These are phyloP conservation scores for Potentilla sterilis DNA, from an alignment of 306 rosid species.

Conservation along the genomic window DNA sequence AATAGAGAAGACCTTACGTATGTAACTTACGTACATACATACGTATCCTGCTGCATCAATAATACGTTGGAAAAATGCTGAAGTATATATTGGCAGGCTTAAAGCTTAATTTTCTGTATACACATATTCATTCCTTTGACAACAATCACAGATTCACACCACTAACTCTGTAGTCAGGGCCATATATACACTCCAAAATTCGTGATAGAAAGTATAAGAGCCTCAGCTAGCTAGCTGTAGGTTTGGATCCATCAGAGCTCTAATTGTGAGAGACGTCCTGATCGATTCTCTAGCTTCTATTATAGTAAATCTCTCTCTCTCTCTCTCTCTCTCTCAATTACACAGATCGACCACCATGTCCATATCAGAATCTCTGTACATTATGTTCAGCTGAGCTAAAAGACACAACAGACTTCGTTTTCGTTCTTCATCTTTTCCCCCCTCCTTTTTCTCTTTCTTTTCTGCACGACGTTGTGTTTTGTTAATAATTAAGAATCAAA, in stretches of 20 bases:
- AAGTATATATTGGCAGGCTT: not conserved
- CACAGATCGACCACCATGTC: not conserved
- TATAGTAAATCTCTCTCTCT: no score
- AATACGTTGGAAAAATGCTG: no score
- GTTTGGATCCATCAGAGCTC: not conserved
- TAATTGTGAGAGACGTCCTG: no score
- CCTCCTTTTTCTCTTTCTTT: not conserved
- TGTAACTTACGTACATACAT: not conserved
- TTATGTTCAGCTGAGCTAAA: not conserved
- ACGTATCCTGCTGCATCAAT: not conserved
- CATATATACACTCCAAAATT: not conserved
- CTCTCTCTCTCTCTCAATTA: not conserved
- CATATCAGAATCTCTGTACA: no score
- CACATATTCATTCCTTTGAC: not conserved
- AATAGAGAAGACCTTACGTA: not conserved
- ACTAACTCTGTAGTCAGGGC: not conserved
- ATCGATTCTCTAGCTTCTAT: no score
- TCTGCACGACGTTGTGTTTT: not conserved
- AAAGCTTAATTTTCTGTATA: not conserved
- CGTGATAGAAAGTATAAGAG: not conserved
- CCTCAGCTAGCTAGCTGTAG: not conserved
- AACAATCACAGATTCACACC: not conserved
- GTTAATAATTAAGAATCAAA: not conserved
- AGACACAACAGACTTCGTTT: not conserved
- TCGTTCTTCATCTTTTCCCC: not conserved